Conservation (phyloP, 148 eudicot species). For the Chenopodium quinoa region DNA sequence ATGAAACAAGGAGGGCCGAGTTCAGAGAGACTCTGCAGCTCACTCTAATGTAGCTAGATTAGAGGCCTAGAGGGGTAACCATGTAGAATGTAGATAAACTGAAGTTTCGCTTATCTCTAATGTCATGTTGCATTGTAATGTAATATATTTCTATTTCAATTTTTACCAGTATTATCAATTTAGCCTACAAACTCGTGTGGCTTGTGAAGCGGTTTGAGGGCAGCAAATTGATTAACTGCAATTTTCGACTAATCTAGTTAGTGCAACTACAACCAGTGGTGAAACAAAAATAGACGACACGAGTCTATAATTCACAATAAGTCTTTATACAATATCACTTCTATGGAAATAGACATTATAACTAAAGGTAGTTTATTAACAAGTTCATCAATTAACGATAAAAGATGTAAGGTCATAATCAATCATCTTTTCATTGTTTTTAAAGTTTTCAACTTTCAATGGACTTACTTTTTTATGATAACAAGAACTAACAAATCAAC, state of each 20-base stretch:
- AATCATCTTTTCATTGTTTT: not conserved
- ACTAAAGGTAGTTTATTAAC: not conserved
- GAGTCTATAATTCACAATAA: not conserved
- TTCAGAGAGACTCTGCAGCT: conserved; percentile 65
- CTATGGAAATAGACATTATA: not conserved
- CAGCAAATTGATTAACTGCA: not conserved
- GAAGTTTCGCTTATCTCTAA: not conserved
- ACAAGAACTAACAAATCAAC: not conserved
- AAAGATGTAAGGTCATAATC: not conserved
- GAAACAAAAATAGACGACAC: not conserved
- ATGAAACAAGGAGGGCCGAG: conserved; percentile 77
- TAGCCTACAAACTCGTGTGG: not conserved
- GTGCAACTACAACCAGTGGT: not conserved
- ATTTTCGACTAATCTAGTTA: too few relatives aligned
- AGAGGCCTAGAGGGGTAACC: not conserved
- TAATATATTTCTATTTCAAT: too few relatives aligned
- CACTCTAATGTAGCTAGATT: conserved; percentile 33
- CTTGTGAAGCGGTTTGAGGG: not conserved
- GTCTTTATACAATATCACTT: not conserved
- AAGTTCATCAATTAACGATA: too few relatives aligned
- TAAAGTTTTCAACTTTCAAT: not conserved
- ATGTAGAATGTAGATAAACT: not conserved
- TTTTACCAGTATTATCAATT: not conserved
- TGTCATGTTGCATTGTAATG: not conserved
- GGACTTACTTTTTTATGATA: not conserved